Conservation (phyloP, 768 basidiomycete species). For the Trametes elegans region DNA sequence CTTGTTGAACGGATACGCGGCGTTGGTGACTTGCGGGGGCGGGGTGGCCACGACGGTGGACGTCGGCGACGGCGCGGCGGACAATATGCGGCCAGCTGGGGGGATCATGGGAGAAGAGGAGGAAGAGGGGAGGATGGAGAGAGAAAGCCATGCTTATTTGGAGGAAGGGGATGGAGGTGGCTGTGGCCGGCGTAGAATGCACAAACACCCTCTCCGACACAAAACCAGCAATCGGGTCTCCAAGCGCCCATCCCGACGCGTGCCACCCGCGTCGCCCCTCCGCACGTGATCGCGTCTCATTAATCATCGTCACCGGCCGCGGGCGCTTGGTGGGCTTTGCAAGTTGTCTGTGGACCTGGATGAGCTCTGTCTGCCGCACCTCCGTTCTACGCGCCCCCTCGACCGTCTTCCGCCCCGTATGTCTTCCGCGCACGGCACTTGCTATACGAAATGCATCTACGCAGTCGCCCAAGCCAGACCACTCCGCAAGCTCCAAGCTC, state of each 20-base stretch:
- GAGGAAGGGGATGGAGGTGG: background rate
- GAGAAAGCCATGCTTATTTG: background rate
- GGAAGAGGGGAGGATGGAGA: background rate
- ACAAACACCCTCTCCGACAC: background rate
- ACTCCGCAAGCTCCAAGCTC: constrained; percentile 55
- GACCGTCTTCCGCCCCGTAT: background rate
- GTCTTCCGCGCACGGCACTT: background rate
- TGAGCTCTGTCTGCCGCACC: constrained; percentile 17
- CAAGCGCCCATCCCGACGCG: background rate
- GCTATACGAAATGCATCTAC: constrained; percentile 4
- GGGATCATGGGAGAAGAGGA: background rate
- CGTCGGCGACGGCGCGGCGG: background rate
- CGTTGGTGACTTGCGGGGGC: constrained; percentile 6
- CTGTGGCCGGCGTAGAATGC: constrained; percentile 8
- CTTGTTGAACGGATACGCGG: constrained; percentile 20
- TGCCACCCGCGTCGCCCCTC: background rate
- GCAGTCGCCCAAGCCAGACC: constrained; percentile 13
- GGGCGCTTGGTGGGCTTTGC: background rate
- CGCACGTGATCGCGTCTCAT: constrained; percentile 15
- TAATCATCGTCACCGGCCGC: background rate
- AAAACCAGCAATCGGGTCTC: background rate
- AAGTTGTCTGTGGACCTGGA: constrained; percentile 16
- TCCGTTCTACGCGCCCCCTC: constrained; percentile 7
- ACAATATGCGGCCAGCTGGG: background rate
- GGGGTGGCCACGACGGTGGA: no score